Base-by-base conservation (phyloP, 805 yeast species). In the Ogataea nonfermentans region DNA sequence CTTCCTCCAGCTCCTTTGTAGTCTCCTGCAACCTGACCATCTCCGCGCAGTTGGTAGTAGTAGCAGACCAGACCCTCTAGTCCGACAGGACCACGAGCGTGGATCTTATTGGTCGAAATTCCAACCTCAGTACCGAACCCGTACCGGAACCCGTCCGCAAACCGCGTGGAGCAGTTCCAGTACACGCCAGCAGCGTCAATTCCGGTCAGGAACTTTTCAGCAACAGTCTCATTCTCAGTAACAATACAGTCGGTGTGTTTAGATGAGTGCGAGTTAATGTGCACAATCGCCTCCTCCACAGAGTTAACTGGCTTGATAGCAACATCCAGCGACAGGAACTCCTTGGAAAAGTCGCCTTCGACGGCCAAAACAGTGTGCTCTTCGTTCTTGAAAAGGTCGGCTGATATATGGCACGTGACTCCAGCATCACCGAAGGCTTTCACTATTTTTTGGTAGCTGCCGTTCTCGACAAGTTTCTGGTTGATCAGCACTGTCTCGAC, bases 41-140 rank as follows among this genome's bases (percentile, higher is more conserved):
- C 70, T 29, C 99, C 99, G 63, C 84, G 76, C 46, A 93, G 67
- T 60, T 88, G 93, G 61, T 93, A 93, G 65, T 93, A 98, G 63
- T 93, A 93, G 53, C 95, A 86, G 60, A 91, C 95, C 50, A 93
- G 72, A 2, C 99, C 99, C 59, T 93, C 99, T 23, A 93, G 72
- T 2, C 99, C 99, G 24, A 93, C 98, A 11, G 99, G 99, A 2
- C 99, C 99, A 56, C 99, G 76, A 8, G 99, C 96, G 61, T 93
- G 99, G 47, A 93, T 88, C 63, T 93, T 93, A 59, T 91, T 90
- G 31, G 99, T 93, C 34, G 95, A 84, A 44, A 93, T 91, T 24
- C 99, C 99, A 12, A 93, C 99, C 63, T 93, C 99, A 5, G 99
- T 84, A 37, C 99, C 99, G 60, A 95, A 93, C 0, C 99, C 99